These are phyloP conservation scores for Vachellia pachyceras DNA, from an alignment of 306 rosid species.

Conservation along the genomic window DNA sequence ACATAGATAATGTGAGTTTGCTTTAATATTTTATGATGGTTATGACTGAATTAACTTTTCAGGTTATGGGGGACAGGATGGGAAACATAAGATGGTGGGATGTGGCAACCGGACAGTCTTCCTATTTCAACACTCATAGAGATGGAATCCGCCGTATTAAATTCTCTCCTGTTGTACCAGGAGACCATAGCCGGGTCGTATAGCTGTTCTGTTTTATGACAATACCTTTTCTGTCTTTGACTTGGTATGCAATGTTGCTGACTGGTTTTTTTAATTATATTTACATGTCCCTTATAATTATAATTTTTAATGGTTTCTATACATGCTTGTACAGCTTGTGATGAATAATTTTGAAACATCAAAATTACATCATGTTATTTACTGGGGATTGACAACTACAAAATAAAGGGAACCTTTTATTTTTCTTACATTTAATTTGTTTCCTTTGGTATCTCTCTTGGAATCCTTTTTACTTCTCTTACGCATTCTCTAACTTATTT, in stretches of 20 bases:
- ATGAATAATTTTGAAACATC: conserved; percentile 25
- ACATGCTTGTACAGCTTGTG: neutral
- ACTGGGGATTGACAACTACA: neutral
- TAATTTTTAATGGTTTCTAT: conserved; percentile 25
- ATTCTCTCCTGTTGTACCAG: conserved; percentile 91
- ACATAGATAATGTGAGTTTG: conserved; percentile 19
- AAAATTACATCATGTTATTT: conserved; percentile 13
- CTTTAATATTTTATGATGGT: conserved; percentile 41
- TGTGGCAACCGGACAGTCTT: conserved; percentile 89
- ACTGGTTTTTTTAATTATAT: conserved; percentile 22
- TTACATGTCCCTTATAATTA: neutral
- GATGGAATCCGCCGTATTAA: conserved; percentile 95
- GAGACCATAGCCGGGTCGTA: conserved; percentile 88
- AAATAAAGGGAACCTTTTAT: neutral
- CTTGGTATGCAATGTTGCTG: conserved; percentile 63
- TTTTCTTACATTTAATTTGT: neutral
- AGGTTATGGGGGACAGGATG: conserved; percentile 99
- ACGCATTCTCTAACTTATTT: neutral
- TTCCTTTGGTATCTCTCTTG: neutral
- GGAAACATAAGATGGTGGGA: conserved; percentile 99
- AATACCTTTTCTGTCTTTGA: conserved; percentile 95
- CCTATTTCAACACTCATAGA: conserved; percentile 92
- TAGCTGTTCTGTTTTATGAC: conserved; percentile 93
- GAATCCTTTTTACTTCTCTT: neutral
- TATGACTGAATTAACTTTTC: conserved; percentile 48